Evolutionary conservation across 805 yeast genomes (phyloP).

Genomic region (Pichia heedii): DNA sequence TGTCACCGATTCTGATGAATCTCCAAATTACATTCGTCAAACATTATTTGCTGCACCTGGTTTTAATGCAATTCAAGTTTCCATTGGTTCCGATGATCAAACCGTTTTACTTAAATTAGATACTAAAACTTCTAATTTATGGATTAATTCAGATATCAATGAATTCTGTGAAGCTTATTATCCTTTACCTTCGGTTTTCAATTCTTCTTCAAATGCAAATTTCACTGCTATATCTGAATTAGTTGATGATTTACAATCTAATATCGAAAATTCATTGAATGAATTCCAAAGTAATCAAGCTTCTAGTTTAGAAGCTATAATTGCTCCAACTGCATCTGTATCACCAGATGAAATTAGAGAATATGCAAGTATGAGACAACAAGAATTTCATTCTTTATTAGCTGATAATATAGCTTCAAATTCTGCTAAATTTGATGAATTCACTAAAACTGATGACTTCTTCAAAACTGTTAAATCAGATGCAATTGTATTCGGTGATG

Average conservation of each 20-base stretch:
- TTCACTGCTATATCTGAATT: constrained; percentile 4
- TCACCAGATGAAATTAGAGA: background rate
- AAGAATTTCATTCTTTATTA: constrained; percentile 1
- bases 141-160: constrained; percentile 34
- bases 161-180: constrained; percentile 10
- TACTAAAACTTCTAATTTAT: constrained; percentile 60
- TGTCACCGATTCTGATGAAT: background rate
- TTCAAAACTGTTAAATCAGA: background rate
- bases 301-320: background rate
- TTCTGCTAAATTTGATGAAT: constrained; percentile 2
- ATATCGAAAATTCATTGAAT: constrained; percentile 1
- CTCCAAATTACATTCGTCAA: background rate
- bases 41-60: constrained; percentile 1
- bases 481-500: constrained; percentile 4
- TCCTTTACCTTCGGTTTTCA: constrained; percentile 2
- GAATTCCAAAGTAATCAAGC: constrained; percentile 4
- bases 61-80: constrained; percentile 30
- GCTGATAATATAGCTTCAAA: constrained; percentile 3
- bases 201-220: background rate
- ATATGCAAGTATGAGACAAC: constrained; percentile 5
- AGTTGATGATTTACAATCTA: background rate
- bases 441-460: background rate
- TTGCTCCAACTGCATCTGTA: background rate
- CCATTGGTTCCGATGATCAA: constrained; percentile 48
- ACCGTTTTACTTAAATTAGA: constrained; percentile 45